Conservation (phyloP, 2,329 filamentous ascomycete species). For the Ophiognomonia clavigignenti-juglandacearum region DNA sequence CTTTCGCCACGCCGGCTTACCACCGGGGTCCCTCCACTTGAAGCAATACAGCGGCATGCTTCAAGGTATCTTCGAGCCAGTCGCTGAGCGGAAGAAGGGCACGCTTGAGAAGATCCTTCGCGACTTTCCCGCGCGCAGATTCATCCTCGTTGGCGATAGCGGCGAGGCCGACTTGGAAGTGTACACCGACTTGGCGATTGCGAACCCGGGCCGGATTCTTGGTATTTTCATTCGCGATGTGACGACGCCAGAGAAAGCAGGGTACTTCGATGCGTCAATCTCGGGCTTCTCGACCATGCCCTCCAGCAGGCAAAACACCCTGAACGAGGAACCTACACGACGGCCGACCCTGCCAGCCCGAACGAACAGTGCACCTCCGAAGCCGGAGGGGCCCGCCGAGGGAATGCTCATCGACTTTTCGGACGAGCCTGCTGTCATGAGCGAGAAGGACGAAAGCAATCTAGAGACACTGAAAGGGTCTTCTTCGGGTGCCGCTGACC, state of each 20-base stretch:
- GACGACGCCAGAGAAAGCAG: constrained; percentile 68
- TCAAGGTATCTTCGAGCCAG: constrained; percentile 96
- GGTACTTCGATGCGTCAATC: constrained; percentile 69
- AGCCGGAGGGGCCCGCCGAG: constrained; percentile 37
- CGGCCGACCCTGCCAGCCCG: constrained; percentile 31
- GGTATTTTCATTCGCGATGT: constrained; percentile 95
- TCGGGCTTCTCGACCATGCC: constrained; percentile 23
- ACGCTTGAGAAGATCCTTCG: constrained; percentile 78
- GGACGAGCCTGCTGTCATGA: constrained; percentile 41
- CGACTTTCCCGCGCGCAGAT: constrained; percentile 86
- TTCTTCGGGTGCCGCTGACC: neutral
- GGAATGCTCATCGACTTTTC: constrained; percentile 59
- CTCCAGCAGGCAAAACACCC: constrained; percentile 19
- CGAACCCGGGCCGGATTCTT: constrained; percentile 76
- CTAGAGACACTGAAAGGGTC: constrained; percentile 24
- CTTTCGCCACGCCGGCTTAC: constrained; percentile 75
- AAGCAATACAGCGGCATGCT: constrained; percentile 97
- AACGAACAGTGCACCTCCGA: constrained; percentile 19
- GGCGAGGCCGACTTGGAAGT: constrained; percentile 96
- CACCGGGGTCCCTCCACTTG: constrained; percentile 84
- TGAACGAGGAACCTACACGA: constrained; percentile 16
- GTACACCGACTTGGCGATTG: constrained; percentile 86
- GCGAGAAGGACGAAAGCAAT: constrained; percentile 29
- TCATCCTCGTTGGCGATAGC: constrained; percentile 90
- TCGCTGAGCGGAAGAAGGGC: constrained; percentile 88